Evolutionary conservation across 1,139 yeast species (phyloP).

Genomic region (Starmera stellimalicola): DNA sequence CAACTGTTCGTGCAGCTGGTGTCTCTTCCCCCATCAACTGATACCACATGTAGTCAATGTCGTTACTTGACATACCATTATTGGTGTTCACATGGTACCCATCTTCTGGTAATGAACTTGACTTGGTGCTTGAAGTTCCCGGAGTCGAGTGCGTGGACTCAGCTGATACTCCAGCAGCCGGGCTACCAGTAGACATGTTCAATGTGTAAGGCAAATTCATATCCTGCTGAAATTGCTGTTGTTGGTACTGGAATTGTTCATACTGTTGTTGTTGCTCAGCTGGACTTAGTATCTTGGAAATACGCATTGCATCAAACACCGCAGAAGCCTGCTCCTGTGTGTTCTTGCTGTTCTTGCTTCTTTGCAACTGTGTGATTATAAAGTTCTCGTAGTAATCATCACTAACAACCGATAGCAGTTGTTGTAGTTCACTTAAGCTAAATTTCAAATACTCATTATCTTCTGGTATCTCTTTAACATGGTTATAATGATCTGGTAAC

Average conservation of each 20-base stretch:
- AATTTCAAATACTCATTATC: constrained; percentile 11
- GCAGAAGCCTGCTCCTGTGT: neutral
- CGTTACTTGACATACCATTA: constrained; percentile 10
- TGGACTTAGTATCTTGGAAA: neutral
- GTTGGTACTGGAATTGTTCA: neutral
- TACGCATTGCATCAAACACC: neutral
- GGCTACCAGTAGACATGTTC: neutral
- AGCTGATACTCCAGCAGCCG: neutral
- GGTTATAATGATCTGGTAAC: constrained; percentile 10
- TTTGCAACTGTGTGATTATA: constrained; percentile 1
- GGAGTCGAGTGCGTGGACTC: neutral
- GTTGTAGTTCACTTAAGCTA: constrained; percentile 7
- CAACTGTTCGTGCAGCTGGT: neutral
- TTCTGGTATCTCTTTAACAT: constrained; percentile 11
- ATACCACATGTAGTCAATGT: constrained; percentile 17
- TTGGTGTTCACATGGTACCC: constrained; percentile 10
- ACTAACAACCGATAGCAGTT: constrained; percentile 6
- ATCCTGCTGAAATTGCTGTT: too few species aligned
- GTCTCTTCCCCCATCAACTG: constrained; percentile 11
- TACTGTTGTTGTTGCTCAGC: neutral
- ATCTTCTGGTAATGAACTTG: neutral
- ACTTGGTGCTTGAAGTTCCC: neutral
- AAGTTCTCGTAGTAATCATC: constrained; percentile 7
- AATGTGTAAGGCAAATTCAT: too few species aligned
- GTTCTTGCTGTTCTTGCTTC: neutral